These are phyloP conservation scores for Calonectria henricotiae DNA, from an alignment of 2,329 filamentous ascomycete genomes.

Conservation along the genomic window DNA sequence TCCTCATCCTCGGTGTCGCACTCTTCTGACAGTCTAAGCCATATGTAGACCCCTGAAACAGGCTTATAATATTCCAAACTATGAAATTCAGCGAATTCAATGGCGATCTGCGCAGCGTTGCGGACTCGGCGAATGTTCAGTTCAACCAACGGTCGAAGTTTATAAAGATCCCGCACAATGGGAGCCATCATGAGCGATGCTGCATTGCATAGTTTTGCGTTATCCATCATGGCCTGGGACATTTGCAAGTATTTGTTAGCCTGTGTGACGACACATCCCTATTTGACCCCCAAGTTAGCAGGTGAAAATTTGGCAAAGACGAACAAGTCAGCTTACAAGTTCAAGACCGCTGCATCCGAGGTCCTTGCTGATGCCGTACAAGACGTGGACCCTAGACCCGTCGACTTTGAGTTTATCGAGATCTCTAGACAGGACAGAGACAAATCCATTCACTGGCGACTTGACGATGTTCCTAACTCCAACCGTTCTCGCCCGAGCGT, in stretches of 20 bases:
- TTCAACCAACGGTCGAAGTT: neutral
- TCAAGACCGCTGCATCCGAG: neutral
- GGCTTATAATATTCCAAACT: neutral
- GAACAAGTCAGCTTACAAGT: neutral
- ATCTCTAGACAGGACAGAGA: neutral
- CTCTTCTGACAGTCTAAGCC: neutral
- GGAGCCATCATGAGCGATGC: neutral
- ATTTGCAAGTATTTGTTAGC: neutral
- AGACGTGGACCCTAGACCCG: neutral
- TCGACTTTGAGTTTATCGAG: neutral
- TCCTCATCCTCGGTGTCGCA: neutral
- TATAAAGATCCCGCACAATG: neutral
- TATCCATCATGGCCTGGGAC: neutral
- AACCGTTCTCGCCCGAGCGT: neutral
- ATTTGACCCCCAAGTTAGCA: neutral
- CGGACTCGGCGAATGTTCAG: neutral
- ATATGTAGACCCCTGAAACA: neutral
- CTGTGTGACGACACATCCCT: neutral
- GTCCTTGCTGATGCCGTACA: constrained; percentile 1
- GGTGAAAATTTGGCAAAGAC: neutral
- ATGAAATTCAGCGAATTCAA: neutral
- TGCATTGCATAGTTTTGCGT: neutral
- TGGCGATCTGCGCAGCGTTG: neutral
- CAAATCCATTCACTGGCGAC: neutral
- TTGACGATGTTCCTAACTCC: neutral